Evolutionary conservation across 2,329 filamentous ascomycete species (phyloP), one percentile per base, ranked within the genome.

Genomic region (Verruconis gallopava): DNA sequence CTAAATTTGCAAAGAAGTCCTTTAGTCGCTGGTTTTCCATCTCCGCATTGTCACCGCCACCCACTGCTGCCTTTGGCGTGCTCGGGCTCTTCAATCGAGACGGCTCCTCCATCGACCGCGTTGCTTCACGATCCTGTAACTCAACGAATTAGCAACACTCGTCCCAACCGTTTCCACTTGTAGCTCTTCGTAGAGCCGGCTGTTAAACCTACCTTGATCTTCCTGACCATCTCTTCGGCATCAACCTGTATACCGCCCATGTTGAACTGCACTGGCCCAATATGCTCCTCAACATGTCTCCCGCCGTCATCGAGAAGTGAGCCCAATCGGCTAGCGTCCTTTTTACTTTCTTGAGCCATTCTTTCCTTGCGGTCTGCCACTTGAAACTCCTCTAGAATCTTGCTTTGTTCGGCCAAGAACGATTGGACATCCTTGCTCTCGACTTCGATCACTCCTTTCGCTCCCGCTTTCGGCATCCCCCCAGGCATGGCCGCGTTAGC

Each of bases 161-260:
- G n/a, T n/a, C n/a, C n/a, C n/a, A n/a, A n/a, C n/a, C n/a, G n/a
- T n/a, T n/a, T n/a, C n/a, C n/a, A n/a, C n/a, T n/a, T 61, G 45
- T 18, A n/a, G 40, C 18, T 14, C 1, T 19, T 62, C 52, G 3
- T n/a, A 25, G 2, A 12, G 13, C 39, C 35, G 35, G 25, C 36
- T 11, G 19, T 14, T 21, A 13, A 3, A 18, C 64, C 54, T 63
- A 89, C 85, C 75, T 86, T 88, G 46, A 93, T 68, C 52, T 82
- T 76, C 59, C 86, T 81, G 44, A 94, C 65, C 81, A 93, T 91
- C 54, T 94, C 86, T 55, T 94, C 88, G 5, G 86, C 86, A 61
- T 95, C 86, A 21, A 94, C 84, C 57, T 94, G 86, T 48, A 98
- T 95, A 41, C 91, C 91, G 33, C 91, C 91, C 73, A 98, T 91